Conservation (phyloP, 225 moss, liverwort and hornwort species). For the Physcomitrellopsis africana region DNA sequence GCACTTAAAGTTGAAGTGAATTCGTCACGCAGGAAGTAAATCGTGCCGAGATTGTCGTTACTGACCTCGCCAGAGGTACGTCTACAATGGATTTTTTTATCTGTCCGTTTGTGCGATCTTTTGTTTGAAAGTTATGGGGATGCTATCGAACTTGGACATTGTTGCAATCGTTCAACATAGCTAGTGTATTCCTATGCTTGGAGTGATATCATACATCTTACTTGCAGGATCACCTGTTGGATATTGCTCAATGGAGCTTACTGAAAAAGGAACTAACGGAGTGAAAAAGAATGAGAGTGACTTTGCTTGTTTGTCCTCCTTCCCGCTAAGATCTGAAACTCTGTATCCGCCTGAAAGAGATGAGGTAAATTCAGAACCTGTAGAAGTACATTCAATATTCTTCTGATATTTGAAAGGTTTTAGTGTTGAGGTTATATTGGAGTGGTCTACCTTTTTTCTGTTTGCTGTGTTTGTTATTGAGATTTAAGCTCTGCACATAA, state of each 20-base stretch:
- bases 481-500: no score
- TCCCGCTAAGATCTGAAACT: constrained; percentile 52
- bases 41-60: constrained; percentile 66
- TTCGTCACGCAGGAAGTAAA: constrained; percentile 66
- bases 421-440: background rate
- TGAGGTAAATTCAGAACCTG: constrained; percentile 50
- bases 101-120: background rate
- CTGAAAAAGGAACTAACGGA: constrained; percentile 37
- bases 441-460: background rate
- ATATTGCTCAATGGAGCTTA: constrained; percentile 54
- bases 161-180: no score
- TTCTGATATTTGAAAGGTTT: background rate
- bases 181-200: no score
- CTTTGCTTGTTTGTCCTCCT: constrained; percentile 48
- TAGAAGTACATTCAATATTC: background rate
- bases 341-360: constrained; percentile 45
- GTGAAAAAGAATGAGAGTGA: constrained; percentile 29
- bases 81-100: background rate
- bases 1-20: constrained; percentile 17
- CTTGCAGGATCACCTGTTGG: constrained; percentile 74
- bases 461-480: background rate
- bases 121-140: background rate
- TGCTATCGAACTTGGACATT: no score
- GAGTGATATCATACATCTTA: background rate
- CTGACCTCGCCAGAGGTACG: constrained; percentile 76